A percentile compares a stretch with the other conserved stretches of the same genome.
Conservation (phyloP, 139 green algal species). For the Penium margaritaceum region DNA sequence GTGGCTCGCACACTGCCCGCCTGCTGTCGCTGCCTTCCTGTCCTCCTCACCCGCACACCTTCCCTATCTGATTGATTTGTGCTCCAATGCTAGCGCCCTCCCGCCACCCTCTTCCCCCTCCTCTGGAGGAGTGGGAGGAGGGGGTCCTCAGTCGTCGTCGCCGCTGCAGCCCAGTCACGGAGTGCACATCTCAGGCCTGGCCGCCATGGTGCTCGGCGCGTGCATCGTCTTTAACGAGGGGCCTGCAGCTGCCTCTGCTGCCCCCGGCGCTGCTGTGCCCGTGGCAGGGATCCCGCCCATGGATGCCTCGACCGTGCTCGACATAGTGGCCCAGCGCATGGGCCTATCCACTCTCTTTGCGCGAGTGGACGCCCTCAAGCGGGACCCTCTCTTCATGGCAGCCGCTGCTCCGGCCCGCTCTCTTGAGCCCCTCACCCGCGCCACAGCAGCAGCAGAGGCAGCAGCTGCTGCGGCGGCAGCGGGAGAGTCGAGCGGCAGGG, state of each 20-base stretch:
- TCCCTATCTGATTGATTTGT: too few species aligned
- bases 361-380: constrained; percentile 50
- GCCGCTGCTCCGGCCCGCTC: too few species aligned
- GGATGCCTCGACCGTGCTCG: constrained; percentile 49
- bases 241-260: neutral
- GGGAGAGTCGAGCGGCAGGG: neutral
- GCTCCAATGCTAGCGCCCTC: too few species aligned
- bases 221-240: constrained; percentile 57
- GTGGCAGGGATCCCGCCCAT: neutral
- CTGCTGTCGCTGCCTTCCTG: constrained; percentile 54
- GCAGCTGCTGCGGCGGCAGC: too few species aligned
- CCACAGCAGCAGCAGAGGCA: neutral
- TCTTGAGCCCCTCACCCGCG: too few species aligned
- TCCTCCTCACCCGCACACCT: constrained; percentile 20
- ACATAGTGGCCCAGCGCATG: constrained; percentile 52
- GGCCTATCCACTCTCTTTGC: constrained; percentile 52
- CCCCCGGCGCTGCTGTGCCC: constrained; percentile 14
- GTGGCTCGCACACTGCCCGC: constrained; percentile 61
- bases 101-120: too few species aligned
- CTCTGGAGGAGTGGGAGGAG: neutral
- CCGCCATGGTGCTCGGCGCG: constrained; percentile 60
- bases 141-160: too few species aligned
- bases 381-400: too few species aligned
- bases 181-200: constrained; percentile 53
- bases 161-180: too few species aligned